phyloP scores from a whole-genome alignment of 208 protist genomes.

The Acanthamoeba sp. region DNA sequence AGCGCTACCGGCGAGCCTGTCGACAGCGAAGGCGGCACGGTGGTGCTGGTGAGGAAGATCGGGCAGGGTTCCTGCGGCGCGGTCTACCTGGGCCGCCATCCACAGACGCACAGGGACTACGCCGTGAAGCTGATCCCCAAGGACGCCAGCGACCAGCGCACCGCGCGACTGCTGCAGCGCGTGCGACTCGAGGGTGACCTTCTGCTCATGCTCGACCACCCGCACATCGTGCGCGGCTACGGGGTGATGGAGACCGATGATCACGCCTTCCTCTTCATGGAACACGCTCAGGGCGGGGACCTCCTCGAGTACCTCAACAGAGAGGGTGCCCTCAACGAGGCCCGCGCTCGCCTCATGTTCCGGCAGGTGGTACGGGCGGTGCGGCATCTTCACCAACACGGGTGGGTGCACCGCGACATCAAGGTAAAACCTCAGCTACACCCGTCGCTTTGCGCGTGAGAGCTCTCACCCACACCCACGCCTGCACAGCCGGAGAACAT shows the following conservation, averaged over 20 bases:
- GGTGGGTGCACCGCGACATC: slow-evolving; percentile 58
- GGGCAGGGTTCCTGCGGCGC: slow-evolving; percentile 34
- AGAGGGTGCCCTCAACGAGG: not conserved
- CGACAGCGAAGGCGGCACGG: not conserved
- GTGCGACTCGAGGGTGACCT: slow-evolving; percentile 36
- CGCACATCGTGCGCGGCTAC: slow-evolving; percentile 43
- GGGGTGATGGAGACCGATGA: slow-evolving; percentile 29
- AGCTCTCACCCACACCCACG: not conserved
- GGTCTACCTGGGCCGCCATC: slow-evolving; percentile 33
- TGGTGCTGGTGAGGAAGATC: slow-evolving; percentile 16
- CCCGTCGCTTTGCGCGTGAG: not conserved
- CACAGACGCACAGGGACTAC: slow-evolving; percentile 5
- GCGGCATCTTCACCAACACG: not conserved
- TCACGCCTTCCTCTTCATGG: slow-evolving; percentile 67
- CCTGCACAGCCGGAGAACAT: slow-evolving; percentile 50
- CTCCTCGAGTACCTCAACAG: slow-evolving; percentile 59
- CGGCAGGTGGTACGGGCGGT: slow-evolving; percentile 6
- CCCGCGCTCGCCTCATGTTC: not conserved
- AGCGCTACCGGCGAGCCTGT: not conserved
- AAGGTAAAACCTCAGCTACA: too few species aligned
- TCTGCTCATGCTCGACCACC: slow-evolving; percentile 35
- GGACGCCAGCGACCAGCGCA: not conserved
- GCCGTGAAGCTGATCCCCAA: slow-evolving; percentile 63
- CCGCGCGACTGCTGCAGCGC: slow-evolving; percentile 3
- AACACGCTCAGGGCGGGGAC: slow-evolving; percentile 53